Evolutionary conservation across 306 rosid species (phyloP).

Genomic region (Senna tora): DNA sequence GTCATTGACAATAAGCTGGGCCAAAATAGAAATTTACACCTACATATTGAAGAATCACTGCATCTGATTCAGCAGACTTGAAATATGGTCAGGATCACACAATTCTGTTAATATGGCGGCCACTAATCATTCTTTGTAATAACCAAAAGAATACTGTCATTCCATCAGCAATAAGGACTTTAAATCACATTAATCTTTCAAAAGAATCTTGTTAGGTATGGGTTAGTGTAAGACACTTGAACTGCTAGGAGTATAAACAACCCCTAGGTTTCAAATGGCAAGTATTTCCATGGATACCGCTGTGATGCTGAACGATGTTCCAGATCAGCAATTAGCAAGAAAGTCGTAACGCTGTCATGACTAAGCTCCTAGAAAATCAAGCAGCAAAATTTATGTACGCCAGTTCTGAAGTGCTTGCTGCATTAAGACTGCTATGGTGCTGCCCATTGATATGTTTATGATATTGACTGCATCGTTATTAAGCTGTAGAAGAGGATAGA

Average conservation of each 20-base stretch:
- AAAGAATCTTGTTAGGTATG: background rate
- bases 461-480: slow-evolving; percentile 85
- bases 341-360: slow-evolving; percentile 10
- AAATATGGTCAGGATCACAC: too few species aligned
- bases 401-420: slow-evolving; percentile 66
- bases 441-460: slow-evolving; percentile 90
- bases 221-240: slow-evolving; percentile 16
- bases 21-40: too few species aligned
- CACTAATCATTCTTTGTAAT: background rate
- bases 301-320: slow-evolving; percentile 5
- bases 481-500: slow-evolving; percentile 65
- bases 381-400: slow-evolving; percentile 36
- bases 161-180: slow-evolving; percentile 5
- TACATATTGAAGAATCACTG: too few species aligned
- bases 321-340: slow-evolving; percentile 18
- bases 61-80: too few species aligned
- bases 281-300: background rate
- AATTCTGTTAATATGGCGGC: background rate
- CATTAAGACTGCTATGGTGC: slow-evolving; percentile 82
- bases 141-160: background rate
- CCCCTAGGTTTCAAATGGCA: slow-evolving; percentile 23
- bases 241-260: slow-evolving; percentile 1
- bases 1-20: too few species aligned
- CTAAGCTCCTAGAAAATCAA: slow-evolving; percentile 7
- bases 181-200: slow-evolving; percentile 7